A percentile compares a stretch with the other conserved stretches of the same genome.
Conservation (phyloP, 2,329 filamentous ascomycete genomes). For the Furcasterigmium sp. region DNA sequence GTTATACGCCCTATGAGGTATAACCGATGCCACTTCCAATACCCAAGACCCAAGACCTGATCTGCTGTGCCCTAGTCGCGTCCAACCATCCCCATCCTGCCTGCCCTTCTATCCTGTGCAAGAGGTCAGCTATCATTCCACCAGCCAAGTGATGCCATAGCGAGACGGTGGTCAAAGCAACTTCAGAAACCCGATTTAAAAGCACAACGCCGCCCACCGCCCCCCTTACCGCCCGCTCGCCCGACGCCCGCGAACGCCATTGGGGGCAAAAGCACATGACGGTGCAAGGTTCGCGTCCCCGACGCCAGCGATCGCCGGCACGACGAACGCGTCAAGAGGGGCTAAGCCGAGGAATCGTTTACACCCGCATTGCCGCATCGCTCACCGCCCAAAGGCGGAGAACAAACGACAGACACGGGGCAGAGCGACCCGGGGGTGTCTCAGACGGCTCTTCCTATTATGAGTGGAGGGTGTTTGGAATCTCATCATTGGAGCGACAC, state of each 20-base stretch:
- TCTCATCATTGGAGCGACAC: conserved; percentile 30
- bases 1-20: no score
- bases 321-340: conserved; percentile 2
- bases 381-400: background rate
- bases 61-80: no score
- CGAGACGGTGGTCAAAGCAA: conserved; percentile 1
- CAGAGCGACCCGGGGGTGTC: conserved; percentile 23
- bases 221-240: conserved; percentile 13
- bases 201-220: conserved; percentile 36
- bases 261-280: conserved; percentile 23
- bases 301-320: background rate
- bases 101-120: no score
- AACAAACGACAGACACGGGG: conserved; percentile 6
- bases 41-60: no score
- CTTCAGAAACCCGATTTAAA: conserved; percentile 41
- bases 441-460: conserved; percentile 44
- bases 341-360: conserved; percentile 12
- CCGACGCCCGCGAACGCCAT: conserved; percentile 1
- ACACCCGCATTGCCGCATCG: background rate
- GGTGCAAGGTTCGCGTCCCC: conserved; percentile 17
- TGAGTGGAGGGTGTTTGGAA: conserved; percentile 29
- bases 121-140: no score
- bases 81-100: no score
- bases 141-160: no score
- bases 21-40: no score